phyloP scores from a whole-genome alignment of 805 yeast genomes.

The Wickerhamomyces canadensis region DNA sequence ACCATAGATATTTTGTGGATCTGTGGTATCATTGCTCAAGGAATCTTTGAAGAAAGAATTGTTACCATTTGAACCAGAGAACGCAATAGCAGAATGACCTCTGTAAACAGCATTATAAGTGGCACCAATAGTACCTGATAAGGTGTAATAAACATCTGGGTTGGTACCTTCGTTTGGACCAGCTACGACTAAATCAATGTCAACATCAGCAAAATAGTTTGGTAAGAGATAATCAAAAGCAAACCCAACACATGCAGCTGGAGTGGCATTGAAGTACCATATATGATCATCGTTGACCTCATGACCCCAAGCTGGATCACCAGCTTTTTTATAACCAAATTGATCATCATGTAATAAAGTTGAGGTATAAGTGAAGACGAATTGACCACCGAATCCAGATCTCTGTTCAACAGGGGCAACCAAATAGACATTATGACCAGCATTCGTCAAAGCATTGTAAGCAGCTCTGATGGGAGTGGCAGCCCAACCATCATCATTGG shows the following conservation, averaged over 20 bases:
- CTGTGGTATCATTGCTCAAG: slow-evolving; percentile 34
- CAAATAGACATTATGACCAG: slow-evolving; percentile 44
- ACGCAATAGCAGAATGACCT: slow-evolving; percentile 44
- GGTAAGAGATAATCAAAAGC: slow-evolving; percentile 45
- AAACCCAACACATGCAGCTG: slow-evolving; percentile 46
- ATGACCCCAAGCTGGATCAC: slow-evolving; percentile 52
- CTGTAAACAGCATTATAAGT: slow-evolving; percentile 42
- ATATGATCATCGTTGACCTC: slow-evolving; percentile 36
- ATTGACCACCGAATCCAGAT: slow-evolving; percentile 53
- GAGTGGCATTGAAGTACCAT: slow-evolving; percentile 55
- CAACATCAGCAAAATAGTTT: slow-evolving; percentile 34
- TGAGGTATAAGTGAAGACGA: slow-evolving; percentile 35
- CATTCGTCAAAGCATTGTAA: slow-evolving; percentile 39
- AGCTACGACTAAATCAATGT: slow-evolving; percentile 43
- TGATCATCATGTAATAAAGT: slow-evolving; percentile 40
- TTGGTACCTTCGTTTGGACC: slow-evolving; percentile 53
- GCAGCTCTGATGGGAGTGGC: slow-evolving; percentile 52
- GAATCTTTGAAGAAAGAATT: slow-evolving; percentile 39
- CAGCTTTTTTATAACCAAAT: slow-evolving; percentile 40
- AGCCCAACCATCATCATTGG: slow-evolving; percentile 56
- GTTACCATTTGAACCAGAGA: slow-evolving; percentile 45
- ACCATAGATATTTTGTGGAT: slow-evolving; percentile 41
- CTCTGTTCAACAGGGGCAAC: slow-evolving; percentile 49
- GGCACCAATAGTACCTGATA: slow-evolving; percentile 51
- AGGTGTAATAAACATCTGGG: slow-evolving; percentile 35